Conservation (phyloP, 208 protist species). For the Trypanosoma conorhini region DNA sequence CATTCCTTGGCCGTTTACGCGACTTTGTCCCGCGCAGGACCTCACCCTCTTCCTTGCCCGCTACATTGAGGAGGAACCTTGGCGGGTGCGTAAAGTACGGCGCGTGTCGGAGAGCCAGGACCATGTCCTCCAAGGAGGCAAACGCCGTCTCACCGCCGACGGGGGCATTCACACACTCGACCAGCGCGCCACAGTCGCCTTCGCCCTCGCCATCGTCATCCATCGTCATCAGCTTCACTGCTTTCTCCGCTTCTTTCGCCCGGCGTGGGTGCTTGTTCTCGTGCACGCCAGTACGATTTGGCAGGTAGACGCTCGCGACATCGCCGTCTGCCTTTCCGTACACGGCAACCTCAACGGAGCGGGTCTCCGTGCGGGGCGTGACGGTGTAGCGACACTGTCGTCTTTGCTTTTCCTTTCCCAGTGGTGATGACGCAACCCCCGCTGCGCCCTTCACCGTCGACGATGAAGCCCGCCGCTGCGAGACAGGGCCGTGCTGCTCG, state of each 20-base stretch:
- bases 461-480: background rate
- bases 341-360: slow-evolving; percentile 66
- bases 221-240: background rate
- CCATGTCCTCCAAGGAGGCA: slow-evolving; percentile 36
- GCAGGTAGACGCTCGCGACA: slow-evolving; percentile 43
- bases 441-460: background rate
- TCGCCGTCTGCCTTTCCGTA: slow-evolving; percentile 59
- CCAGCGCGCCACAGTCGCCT: slow-evolving; percentile 1
- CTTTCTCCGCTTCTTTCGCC: background rate
- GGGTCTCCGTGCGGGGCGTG: slow-evolving; percentile 69
- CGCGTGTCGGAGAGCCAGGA: slow-evolving; percentile 25
- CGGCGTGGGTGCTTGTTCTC: background rate
- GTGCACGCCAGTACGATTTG: background rate
- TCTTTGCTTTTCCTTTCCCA: slow-evolving; percentile 1
- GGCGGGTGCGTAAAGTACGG: slow-evolving; percentile 52
- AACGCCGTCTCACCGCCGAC: slow-evolving; percentile 14
- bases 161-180: slow-evolving; percentile 15
- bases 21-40: slow-evolving; percentile 20
- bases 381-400: slow-evolving; percentile 57
- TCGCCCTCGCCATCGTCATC: background rate
- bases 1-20: slow-evolving; percentile 8
- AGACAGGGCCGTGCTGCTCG: slow-evolving; percentile 1
- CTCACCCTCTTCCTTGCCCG: slow-evolving; percentile 23
- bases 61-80: slow-evolving; percentile 31
- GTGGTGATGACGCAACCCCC: background rate